phyloP scores from a whole-genome alignment of 176 grass and related monocot genomes.

The Pontederia paniculata region DNA sequence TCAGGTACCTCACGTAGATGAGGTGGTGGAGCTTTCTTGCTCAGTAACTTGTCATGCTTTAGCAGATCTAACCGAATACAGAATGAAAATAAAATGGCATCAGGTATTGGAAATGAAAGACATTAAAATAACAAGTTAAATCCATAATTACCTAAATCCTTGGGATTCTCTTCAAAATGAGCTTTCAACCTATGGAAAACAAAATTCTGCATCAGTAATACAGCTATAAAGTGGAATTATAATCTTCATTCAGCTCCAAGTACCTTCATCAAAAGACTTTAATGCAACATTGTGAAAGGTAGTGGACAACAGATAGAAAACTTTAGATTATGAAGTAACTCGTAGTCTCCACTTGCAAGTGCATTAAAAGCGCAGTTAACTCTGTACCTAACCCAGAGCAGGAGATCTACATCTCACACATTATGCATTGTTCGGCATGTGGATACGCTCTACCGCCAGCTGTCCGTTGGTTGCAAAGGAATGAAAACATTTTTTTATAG shows the following conservation, averaged over 20 bases:
- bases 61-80: conserved; percentile 50
- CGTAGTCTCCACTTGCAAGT: not conserved
- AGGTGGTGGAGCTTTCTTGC: conserved; percentile 58
- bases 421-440: too few relatives aligned
- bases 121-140: not conserved
- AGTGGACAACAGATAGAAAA: too few relatives aligned
- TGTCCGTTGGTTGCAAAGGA: too few relatives aligned
- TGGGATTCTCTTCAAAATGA: conserved; percentile 93
- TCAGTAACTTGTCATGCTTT: conserved; percentile 88
- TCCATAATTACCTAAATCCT: conserved; percentile 56
- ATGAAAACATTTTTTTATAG: too few relatives aligned
- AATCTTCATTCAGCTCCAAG: not conserved
- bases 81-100: not conserved
- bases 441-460: too few relatives aligned
- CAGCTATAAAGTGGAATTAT: not conserved
- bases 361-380: too few relatives aligned
- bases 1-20: conserved; percentile 76
- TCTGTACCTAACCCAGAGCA: too few relatives aligned
- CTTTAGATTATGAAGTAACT: not conserved
- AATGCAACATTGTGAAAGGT: too few relatives aligned
- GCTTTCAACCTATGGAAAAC: conserved; percentile 62
- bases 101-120: not conserved
- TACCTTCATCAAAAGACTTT: not conserved
- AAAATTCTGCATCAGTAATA: not conserved
- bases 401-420: too few relatives aligned